Percentiles rank a stretch among this genome's conserved stretches.
Conservation (phyloP, 1,284 basidiomycete genomes). For the Psilocybe mexicana region DNA sequence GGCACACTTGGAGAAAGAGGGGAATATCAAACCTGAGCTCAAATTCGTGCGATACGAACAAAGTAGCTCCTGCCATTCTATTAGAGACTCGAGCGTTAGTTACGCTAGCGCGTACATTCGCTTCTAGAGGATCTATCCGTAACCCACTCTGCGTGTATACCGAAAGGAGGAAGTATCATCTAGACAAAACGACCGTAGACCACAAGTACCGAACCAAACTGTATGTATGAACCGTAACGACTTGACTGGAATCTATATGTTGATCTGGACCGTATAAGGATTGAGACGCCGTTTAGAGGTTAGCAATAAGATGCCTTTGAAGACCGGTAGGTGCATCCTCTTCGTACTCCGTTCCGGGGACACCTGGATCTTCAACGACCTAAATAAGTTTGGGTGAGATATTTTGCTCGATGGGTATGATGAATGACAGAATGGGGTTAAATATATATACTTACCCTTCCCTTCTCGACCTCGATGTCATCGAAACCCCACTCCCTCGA, state of each 20-base stretch:
- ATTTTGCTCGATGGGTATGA: conserved; percentile 1
- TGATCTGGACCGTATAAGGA: background rate
- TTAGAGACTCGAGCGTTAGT: conserved; percentile 88
- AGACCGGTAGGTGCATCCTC: conserved; percentile 55
- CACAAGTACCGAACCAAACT: background rate
- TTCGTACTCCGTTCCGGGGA: conserved; percentile 62
- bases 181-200: background rate
- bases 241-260: conserved; percentile 2
- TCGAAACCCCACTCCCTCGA: conserved; percentile 82
- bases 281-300: conserved; percentile 37
- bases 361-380: conserved; percentile 65
- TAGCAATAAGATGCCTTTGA: conserved; percentile 42
- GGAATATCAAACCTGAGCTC: conserved; percentile 42
- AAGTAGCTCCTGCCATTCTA: conserved; percentile 72
- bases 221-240: background rate
- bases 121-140: conserved; percentile 38
- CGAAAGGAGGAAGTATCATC: background rate
- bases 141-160: conserved; percentile 10
- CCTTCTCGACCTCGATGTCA: conserved; percentile 54
- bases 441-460: conserved; percentile 32
- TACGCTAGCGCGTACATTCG: conserved; percentile 88
- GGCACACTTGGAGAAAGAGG: conserved; percentile 54
- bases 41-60: conserved; percentile 93
- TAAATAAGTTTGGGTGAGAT: conserved; percentile 26
- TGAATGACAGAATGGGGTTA: conserved; percentile 1